phyloP scores from a whole-genome alignment of 352 stramenopile genomes.

The Phytophthora sojae region DNA sequence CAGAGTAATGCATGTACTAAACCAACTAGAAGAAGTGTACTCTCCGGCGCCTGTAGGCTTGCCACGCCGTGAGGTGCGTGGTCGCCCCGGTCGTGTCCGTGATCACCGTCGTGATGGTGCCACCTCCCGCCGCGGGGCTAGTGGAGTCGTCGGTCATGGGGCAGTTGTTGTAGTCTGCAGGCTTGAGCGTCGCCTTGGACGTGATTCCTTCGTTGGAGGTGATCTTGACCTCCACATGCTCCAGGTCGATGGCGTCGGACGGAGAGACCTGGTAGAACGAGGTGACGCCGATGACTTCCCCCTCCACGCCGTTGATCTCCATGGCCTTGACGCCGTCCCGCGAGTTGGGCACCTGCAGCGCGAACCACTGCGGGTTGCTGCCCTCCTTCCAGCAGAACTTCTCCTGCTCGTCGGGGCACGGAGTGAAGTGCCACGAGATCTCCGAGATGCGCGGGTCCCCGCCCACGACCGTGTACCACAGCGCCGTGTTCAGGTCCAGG shows the following conservation, averaged over 20 bases:
- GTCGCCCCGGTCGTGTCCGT: constrained; percentile 45
- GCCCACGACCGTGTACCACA: constrained; percentile 65
- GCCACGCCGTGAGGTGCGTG: constrained; percentile 45
- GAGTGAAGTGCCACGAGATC: constrained; percentile 68
- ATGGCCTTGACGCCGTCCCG: constrained; percentile 53
- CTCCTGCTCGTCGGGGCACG: constrained; percentile 65
- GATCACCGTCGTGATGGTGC: constrained; percentile 34
- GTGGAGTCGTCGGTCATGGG: constrained; percentile 46
- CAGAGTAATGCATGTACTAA: not conserved
- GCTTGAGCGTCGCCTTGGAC: constrained; percentile 79
- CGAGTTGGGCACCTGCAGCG: constrained; percentile 69
- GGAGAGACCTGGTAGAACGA: constrained; percentile 87
- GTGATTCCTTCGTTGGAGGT: constrained; percentile 89
- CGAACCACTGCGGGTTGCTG: constrained; percentile 70
- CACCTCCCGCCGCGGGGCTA: constrained; percentile 12
- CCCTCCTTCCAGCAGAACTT: constrained; percentile 79
- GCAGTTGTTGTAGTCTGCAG: constrained; percentile 47
- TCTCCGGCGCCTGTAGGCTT: constrained; percentile 45
- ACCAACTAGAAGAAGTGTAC: constrained; percentile 39
- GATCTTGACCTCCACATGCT: constrained; percentile 80
- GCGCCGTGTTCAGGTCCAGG: constrained; percentile 66
- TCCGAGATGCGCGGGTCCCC: constrained; percentile 55
- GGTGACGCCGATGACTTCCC: constrained; percentile 78
- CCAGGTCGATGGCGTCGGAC: constrained; percentile 40
- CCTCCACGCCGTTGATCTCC: constrained; percentile 55